Evolutionary conservation across 805 yeast genomes (phyloP), one percentile per base, ranked within the genome.

Genomic region (Zygosaccharomyces gambellarensis): DNA sequence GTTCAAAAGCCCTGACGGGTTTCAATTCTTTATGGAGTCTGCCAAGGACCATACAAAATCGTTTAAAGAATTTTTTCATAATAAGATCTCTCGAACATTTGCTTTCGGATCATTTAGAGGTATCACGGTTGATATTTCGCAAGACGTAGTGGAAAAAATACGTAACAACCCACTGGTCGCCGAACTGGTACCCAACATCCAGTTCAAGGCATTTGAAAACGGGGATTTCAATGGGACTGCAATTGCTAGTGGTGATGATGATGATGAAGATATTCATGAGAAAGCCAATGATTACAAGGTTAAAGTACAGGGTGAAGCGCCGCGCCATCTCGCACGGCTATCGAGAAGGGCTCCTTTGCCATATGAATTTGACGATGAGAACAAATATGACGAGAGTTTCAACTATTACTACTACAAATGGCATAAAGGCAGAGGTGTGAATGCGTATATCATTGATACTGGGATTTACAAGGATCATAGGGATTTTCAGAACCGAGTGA

Each of bases 401-500:
- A 63, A 73, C 12, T 86, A 79, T 60, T 68, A 70, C 50, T 85
- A 76, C 58, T 78, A 80, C 42, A 61, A 62, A 0, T 64, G 67
- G 0, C 64, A 64, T 23, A 64, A 66, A 40, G 96, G 95, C 0
- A 70, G 71, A 46, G 79, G 76, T 38, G 86, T 87, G 2, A 77
- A 78, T 48, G 92, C 83, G 0, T 90, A 90, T 63, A 79, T 90
- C 39, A 74, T 89, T 47, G 97, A 90, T 67, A 85, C 96, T 2
- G 97, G 98, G 11, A 81, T 86, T n/a, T 70, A 68, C 54, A 72
- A 72, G 10, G 74, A 72, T 5, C 84, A 82, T 60, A 79, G 78
- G n/a, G 85, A 83, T 38, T 70, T 86, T 60, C 83, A 77, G 57
- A 83, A 81, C 0, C 69, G 92, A 47, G 87, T 83, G 6, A 57